Evolutionary conservation across 2,329 filamentous ascomycete genomes (phyloP).

Genomic region (Cryphonectria carpinicola): DNA sequence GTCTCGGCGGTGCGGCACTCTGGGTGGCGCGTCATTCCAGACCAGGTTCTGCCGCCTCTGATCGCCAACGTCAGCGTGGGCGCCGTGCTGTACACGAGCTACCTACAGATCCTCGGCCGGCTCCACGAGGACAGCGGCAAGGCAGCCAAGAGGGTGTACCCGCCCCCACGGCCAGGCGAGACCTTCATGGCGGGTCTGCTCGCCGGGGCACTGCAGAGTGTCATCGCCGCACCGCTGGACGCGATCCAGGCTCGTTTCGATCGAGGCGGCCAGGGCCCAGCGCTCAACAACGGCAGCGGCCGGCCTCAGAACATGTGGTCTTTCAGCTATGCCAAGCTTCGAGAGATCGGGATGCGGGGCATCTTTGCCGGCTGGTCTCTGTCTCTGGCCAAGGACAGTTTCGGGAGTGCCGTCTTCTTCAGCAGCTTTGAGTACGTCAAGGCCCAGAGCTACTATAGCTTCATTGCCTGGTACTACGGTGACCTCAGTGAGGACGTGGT

Average conservation of each 20-base stretch:
- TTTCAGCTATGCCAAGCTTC: conserved; percentile 68
- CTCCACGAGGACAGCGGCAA: conserved; percentile 67
- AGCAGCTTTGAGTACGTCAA: conserved; percentile 77
- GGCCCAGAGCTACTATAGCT: conserved; percentile 72
- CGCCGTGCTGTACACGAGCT: conserved; percentile 75
- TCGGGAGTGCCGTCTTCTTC: conserved; percentile 75
- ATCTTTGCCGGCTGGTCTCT: conserved; percentile 76
- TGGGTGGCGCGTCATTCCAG: conserved; percentile 74
- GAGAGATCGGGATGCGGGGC: conserved; percentile 72
- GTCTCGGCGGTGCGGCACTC: conserved; percentile 69
- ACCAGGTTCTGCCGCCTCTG: conserved; percentile 76
- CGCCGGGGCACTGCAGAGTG: conserved; percentile 70
- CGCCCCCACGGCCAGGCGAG: conserved; percentile 64
- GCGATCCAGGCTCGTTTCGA: conserved; percentile 77
- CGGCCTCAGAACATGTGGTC: conserved; percentile 70
- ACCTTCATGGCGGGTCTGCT: conserved; percentile 73
- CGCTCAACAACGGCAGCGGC: conserved; percentile 43
- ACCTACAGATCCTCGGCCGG: conserved; percentile 69
- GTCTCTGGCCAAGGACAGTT: conserved; percentile 69
- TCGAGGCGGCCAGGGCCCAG: conserved; percentile 32
- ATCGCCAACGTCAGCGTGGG: conserved; percentile 76
- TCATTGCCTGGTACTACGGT: conserved; percentile 72
- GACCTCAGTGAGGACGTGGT: conserved; percentile 57
- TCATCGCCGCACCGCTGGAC: conserved; percentile 75
- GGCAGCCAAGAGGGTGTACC: conserved; percentile 66